These are phyloP conservation scores for Tympanopsis confertula DNA, from an alignment of 2,329 filamentous ascomycete genomes.

Conservation along the genomic window DNA sequence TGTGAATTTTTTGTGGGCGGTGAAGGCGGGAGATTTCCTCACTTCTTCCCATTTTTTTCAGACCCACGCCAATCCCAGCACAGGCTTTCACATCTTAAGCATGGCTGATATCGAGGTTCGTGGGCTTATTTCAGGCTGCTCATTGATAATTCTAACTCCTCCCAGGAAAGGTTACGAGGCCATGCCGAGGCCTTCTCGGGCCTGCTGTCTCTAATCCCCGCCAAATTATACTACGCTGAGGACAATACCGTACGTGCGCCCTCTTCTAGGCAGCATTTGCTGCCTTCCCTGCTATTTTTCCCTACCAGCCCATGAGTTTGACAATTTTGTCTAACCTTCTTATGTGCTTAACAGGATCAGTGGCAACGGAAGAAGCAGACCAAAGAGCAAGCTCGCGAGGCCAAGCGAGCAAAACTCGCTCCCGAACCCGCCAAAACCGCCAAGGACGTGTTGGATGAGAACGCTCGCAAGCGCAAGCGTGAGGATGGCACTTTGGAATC, in stretches of 20 bases:
- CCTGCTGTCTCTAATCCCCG: background rate
- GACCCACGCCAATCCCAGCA: too few relatives aligned
- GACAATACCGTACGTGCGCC: background rate
- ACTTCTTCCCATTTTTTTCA: too few relatives aligned
- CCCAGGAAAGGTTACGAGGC: background rate
- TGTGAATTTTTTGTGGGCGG: too few relatives aligned
- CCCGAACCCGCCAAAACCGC: conserved; percentile 1
- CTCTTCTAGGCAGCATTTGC: too few relatives aligned
- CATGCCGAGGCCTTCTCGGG: background rate
- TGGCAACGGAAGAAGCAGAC: conserved; percentile 1
- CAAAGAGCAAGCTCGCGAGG: background rate
- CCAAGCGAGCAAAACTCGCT: background rate
- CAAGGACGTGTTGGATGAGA: conserved; percentile 1
- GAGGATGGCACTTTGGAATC: background rate
- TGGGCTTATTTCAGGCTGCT: too few relatives aligned
- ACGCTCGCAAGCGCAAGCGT: background rate
- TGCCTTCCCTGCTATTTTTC: background rate
- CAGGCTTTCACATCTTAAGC: too few relatives aligned
- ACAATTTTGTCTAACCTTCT: background rate
- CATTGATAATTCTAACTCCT: too few relatives aligned
- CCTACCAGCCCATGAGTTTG: background rate
- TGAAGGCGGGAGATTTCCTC: too few relatives aligned
- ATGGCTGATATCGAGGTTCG: too few relatives aligned
- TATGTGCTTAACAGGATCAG: background rate
- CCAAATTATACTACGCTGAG: background rate